Percentiles rank a stretch among this genome's conserved stretches.
phyloP scores from a whole-genome alignment of 371 early-diverging fungal genomes.

The Mucor piriformis region DNA sequence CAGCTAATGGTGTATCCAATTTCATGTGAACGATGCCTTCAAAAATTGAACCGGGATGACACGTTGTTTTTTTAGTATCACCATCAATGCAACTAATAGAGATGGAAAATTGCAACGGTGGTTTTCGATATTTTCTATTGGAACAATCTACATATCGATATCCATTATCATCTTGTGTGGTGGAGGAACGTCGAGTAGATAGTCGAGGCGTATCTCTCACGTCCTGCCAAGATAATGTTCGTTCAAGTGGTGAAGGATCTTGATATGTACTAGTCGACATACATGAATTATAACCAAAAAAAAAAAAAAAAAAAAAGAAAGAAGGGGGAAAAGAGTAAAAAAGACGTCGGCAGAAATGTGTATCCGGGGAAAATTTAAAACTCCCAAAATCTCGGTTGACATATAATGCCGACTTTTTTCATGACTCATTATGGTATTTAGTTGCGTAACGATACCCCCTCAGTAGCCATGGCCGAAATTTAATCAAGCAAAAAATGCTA shows the following conservation, averaged over 20 bases:
- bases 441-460: too few species aligned
- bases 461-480: too few species aligned
- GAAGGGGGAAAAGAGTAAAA: too few species aligned
- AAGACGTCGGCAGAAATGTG: too few species aligned
- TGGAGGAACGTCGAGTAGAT: background rate
- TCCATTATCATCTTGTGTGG: background rate
- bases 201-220: background rate
- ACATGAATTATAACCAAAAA: background rate
- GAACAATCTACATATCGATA: slow-evolving; percentile 16
- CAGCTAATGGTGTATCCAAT: slow-evolving; percentile 32
- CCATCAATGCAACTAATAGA: slow-evolving; percentile 18
- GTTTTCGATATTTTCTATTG: slow-evolving; percentile 24
- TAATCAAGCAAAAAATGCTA: too few species aligned
- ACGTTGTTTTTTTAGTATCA: slow-evolving; percentile 10
- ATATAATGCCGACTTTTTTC: too few species aligned
- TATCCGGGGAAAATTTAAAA: too few species aligned
- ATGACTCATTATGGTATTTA: too few species aligned
- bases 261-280: background rate
- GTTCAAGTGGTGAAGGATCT: slow-evolving; percentile 2
- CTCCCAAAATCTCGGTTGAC: too few species aligned
- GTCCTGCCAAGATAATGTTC: slow-evolving; percentile 18
- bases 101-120: slow-evolving; percentile 21
- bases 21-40: slow-evolving; percentile 35
- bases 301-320: too few species aligned
- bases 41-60: slow-evolving; percentile 40